A percentile compares a stretch with the other conserved stretches of the same genome.
phyloP scores from a whole-genome alignment of 352 stramenopile genomes.

The Pythium phragmiticola region DNA sequence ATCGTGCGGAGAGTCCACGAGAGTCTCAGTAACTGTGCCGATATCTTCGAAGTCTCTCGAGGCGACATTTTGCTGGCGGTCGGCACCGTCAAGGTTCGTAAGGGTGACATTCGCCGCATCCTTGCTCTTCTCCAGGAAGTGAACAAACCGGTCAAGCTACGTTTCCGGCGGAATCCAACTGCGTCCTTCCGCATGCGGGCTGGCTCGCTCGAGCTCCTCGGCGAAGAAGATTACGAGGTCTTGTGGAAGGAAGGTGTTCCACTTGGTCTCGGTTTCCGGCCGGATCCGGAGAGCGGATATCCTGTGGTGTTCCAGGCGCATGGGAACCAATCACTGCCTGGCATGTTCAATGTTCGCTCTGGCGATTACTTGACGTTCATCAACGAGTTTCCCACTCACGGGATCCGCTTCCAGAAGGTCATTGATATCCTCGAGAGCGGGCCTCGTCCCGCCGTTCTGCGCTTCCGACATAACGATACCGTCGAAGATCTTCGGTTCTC shows the following conservation, averaged over 20 bases:
- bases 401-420: conserved; percentile 83
- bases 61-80: conserved; percentile 79
- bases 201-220: conserved; percentile 68
- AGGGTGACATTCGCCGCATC: conserved; percentile 79
- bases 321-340: conserved; percentile 71
- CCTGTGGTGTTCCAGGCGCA: conserved; percentile 77
- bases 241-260: conserved; percentile 84
- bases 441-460: conserved; percentile 67
- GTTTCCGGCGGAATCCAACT: conserved; percentile 73
- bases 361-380: conserved; percentile 84
- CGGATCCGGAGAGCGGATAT: conserved; percentile 70
- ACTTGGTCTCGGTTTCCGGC: conserved; percentile 79
- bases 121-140: conserved; percentile 78
- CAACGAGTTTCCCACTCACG: conserved; percentile 83
- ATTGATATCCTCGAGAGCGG: conserved; percentile 85
- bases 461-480: conserved; percentile 80
- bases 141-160: conserved; percentile 73
- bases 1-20: conserved; percentile 87
- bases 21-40: conserved; percentile 82
- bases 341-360: conserved; percentile 85
- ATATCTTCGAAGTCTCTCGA: conserved; percentile 82
- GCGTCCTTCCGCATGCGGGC: conserved; percentile 68
- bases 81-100: conserved; percentile 73
- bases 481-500: conserved; percentile 58
- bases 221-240: conserved; percentile 87